Evolutionary conservation across 192 early-diverging fungal species (phyloP).

Genomic region (Dispira simplex): DNA sequence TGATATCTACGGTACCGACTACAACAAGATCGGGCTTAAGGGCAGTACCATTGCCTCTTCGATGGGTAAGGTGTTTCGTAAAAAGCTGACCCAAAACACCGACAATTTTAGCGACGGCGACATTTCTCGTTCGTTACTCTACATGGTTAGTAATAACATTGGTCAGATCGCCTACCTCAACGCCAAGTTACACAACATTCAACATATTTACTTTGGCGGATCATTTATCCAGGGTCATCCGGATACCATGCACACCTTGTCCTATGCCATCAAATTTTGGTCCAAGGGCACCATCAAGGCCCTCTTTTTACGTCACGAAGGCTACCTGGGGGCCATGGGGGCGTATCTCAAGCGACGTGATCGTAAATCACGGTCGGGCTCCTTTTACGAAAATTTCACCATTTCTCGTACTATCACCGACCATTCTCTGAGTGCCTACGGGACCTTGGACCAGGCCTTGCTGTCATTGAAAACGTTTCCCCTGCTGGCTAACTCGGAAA

Average conservation of each 20-base stretch:
- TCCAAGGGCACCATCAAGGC: conserved; percentile 89
- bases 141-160: conserved; percentile 97
- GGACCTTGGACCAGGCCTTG: conserved; percentile 44
- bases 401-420: conserved; percentile 38
- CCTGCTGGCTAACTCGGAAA: conserved; percentile 28
- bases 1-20: conserved; percentile 88
- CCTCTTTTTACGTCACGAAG: conserved; percentile 92
- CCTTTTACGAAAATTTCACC: conserved; percentile 78
- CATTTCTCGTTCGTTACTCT: conserved; percentile 78
- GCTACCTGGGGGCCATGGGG: conserved; percentile 88
- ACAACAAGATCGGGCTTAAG: conserved; percentile 86
- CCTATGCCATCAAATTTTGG: conserved; percentile 96
- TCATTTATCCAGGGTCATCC: conserved; percentile 96
- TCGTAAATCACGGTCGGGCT: conserved; percentile 21
- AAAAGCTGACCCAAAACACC: conserved; percentile 40
- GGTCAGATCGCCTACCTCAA: conserved; percentile 98
- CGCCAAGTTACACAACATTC: conserved; percentile 79
- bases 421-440: conserved; percentile 36
- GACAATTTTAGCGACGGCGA: conserved; percentile 54
- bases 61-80: conserved; percentile 93
- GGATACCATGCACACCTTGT: conserved; percentile 94
- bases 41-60: conserved; percentile 86
- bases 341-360: conserved; percentile 30
- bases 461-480: conserved; percentile 37
- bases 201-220: conserved; percentile 91